A percentile compares a stretch with the other conserved stretches of the same genome.
Conservation (phyloP, 2,329 filamentous ascomycete genomes). For the Aspergillus calidoustus region DNA sequence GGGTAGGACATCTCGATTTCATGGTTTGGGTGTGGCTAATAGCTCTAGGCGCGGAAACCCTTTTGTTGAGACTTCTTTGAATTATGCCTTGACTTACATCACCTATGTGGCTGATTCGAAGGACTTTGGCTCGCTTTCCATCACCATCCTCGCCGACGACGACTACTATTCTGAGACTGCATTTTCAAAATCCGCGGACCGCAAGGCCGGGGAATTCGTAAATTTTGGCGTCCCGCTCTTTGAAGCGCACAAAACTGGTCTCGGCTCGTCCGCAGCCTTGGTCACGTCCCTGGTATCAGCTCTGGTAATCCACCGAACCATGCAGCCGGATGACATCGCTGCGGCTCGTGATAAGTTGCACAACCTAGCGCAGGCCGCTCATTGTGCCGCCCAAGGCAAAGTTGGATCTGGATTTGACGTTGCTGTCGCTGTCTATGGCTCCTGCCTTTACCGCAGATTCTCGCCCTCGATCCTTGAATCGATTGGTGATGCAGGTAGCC, state of each 20-base stretch:
- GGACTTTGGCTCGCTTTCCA: constrained; percentile 67
- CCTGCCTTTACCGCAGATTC: constrained; percentile 90
- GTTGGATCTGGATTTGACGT: constrained; percentile 96
- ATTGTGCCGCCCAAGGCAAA: constrained; percentile 96
- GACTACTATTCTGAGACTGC: constrained; percentile 88
- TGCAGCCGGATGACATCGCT: constrained; percentile 49
- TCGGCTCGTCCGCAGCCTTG: constrained; percentile 91
- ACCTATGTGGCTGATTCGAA: constrained; percentile 53
- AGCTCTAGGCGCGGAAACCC: constrained; percentile 66
- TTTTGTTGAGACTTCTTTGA: constrained; percentile 90
- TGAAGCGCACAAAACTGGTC: constrained; percentile 89
- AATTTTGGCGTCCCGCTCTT: constrained; percentile 76
- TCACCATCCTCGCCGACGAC: constrained; percentile 91
- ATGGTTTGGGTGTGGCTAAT: constrained; percentile 11
- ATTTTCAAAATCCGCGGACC: constrained; percentile 40
- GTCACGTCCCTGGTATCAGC: constrained; percentile 77
- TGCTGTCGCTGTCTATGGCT: constrained; percentile 88
- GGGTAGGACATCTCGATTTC: constrained; percentile 33
- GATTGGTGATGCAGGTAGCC: constrained; percentile 68
- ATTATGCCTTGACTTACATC: constrained; percentile 84
- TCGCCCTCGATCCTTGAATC: constrained; percentile 73
- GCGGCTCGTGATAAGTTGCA: constrained; percentile 70
- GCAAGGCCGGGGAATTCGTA: constrained; percentile 62
- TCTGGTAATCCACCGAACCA: constrained; percentile 51
- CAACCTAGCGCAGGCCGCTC: constrained; percentile 90